Evolutionary conservation across 805 yeast species (phyloP).

Genomic region (Brettanomyces naardenensis): DNA sequence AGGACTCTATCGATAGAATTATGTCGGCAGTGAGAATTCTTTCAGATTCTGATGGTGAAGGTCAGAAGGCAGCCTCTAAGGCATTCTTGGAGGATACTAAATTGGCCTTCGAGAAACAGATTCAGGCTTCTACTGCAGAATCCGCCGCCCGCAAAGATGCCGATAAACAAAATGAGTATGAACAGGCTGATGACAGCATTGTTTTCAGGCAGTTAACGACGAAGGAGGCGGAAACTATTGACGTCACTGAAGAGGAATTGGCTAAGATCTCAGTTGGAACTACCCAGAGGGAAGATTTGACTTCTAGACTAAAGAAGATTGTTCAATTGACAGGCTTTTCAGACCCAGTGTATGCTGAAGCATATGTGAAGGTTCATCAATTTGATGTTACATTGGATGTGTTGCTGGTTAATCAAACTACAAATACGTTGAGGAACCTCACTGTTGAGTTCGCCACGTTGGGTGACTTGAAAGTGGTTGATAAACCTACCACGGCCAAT

Average conservation of each 20-base stretch:
- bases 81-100: constrained; percentile 87
- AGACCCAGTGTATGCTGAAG: constrained; percentile 97
- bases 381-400: constrained; percentile 94
- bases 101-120: constrained; percentile 70
- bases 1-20: constrained; percentile 94
- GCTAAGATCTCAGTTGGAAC: constrained; percentile 45
- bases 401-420: constrained; percentile 88
- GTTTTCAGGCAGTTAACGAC: constrained; percentile 70
- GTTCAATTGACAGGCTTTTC: constrained; percentile 96
- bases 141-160: constrained; percentile 49
- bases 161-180: constrained; percentile 53
- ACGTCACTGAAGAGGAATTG: constrained; percentile 51
- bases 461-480: constrained; percentile 93
- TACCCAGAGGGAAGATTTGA: constrained; percentile 46
- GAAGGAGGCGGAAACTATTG: constrained; percentile 31
- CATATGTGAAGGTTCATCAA: constrained; percentile 91
- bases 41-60: constrained; percentile 44
- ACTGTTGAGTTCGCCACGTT: constrained; percentile 93
- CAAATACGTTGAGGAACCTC: constrained; percentile 79
- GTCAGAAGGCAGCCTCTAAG: constrained; percentile 33
- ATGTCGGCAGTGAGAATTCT: constrained; percentile 78
- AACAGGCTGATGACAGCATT: constrained; percentile 72
- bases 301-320: constrained; percentile 80
- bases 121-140: constrained; percentile 51
- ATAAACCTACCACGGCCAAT: constrained; percentile 81